Evolutionary conservation across 2,329 filamentous ascomycete genomes (phyloP), one percentile per base, ranked within the genome.

Genomic region (Graphiopsis chlorocephala): DNA sequence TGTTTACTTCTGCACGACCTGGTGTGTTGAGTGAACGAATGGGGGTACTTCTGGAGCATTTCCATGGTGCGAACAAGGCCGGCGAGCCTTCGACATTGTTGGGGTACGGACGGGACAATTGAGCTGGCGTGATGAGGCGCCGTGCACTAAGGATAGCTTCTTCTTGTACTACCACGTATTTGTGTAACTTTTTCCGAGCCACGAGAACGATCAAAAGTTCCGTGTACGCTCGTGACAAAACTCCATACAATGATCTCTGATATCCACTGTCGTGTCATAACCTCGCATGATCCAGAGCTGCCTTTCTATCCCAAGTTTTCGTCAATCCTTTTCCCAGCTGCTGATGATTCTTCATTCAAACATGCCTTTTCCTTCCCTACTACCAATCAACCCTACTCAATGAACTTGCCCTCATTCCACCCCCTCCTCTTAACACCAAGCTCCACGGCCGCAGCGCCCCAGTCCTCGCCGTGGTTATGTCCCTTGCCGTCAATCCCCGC

Each of bases 381-480:
- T 45, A 17, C 31, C 17, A 47, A 23, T 12, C 23, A 8, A 42
- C 29, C 14, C 31, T 62, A 83, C 48, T 82, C 80, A 61, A 82
- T 74, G 70, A 86, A 82, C 75, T 80, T 84, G 52, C 93, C 93
- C 68, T 89, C 86, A 2, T 86, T 85, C 94, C 93, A 98, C 59
- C 88, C 89, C 78, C 84, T 90, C 76, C 90, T 87, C 88, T 97
- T 98, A 20, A 90, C 85, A 6, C 91, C 93, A 82, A 99, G 85
- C 83, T 99, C 95, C 35, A 99, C 95, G 6, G 95, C 95, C 23
- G 94, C 95, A 71, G 87, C 84, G 3, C 95, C 95, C 95, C 95
- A 99, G 78, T 98, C 94, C 80, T 95, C 90, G 29, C 95, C 95
- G 79, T 99, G 94, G 80, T 98, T 98, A 77, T 98, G 95, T 71